Evolutionary conservation across 352 stramenopile species (phyloP), one percentile per base, ranked within the genome.

Genomic region (Phytophthora vignae): DNA sequence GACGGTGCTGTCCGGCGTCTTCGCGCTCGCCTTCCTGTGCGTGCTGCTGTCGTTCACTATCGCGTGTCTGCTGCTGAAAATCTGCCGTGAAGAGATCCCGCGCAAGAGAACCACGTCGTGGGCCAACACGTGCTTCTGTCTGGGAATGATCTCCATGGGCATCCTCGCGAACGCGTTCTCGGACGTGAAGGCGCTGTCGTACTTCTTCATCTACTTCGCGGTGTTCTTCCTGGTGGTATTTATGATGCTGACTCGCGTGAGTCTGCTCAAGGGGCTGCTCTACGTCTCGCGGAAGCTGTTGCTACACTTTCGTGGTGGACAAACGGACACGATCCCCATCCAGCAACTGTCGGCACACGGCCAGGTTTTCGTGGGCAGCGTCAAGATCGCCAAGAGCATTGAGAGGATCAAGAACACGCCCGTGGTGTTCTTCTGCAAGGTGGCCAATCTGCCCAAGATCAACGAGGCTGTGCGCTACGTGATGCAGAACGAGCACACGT

Each of bases 381-480:
- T 94, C 2, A 73, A 64, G 48, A 75, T 94, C 50, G 89, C 91
- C 46, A 92, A 95, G 55, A 78, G 71, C 0, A 90, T 98, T 55
- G 81, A 93, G 62, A 75, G 46, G 15, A 84, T 93, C 79, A 93
- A 96, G 77, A 79, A 84, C 11, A 89, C 85, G 17, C 94, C 92
- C 0, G 84, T 93, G 49, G 82, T 98, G 6, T 98, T 98, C 74
- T 98, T 98, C 70, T 93, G 83, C 76, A 98, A 98, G 69, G 62
- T 79, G 9, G 77, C 89, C 14, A 93, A 97, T 64, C 66, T 98
- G 12, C 90, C 94, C 25, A 90, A 93, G 69, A 88, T 98, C 63
- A 98, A 98, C 68, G 95, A 98, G 48, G 93, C 92, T 6, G 89
- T 98, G 46, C 72, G 90, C 19, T 98, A 98, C 65, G 91, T 98